Percentiles rank a stretch among this genome's conserved stretches.
These are phyloP conservation scores for Solanum stenotomum DNA, from an alignment of 257 asterid species.

Conservation along the genomic window DNA sequence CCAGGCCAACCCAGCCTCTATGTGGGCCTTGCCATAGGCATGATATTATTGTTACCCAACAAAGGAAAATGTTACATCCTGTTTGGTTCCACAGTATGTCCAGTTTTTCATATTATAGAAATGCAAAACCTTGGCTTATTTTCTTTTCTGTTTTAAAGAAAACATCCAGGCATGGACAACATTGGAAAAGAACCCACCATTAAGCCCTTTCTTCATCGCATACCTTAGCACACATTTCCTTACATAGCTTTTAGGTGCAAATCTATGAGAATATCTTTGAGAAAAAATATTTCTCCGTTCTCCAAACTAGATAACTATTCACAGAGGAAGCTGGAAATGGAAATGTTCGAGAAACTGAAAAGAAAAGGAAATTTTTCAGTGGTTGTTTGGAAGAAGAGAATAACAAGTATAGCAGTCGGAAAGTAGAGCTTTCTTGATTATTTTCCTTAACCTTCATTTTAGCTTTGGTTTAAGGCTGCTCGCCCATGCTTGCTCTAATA, in stretches of 20 bases:
- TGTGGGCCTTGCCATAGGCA: neutral
- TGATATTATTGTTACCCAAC: neutral
- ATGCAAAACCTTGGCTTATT: neutral
- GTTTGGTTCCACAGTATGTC: neutral
- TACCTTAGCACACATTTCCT: neutral
- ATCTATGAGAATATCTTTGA: neutral
- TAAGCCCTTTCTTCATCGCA: neutral
- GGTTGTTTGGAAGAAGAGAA: neutral
- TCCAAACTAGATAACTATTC: neutral
- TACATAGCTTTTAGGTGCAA: neutral
- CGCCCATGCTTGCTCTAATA: neutral
- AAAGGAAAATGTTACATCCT: neutral
- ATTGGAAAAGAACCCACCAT: neutral
- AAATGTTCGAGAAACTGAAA: neutral
- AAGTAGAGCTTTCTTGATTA: neutral
- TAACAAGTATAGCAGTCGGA: neutral
- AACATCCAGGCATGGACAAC: neutral
- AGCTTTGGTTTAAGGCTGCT: neutral
- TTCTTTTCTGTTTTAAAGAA: neutral
- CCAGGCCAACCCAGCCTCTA: neutral
- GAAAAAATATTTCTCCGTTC: neutral
- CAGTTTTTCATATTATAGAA: neutral
- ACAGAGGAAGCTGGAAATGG: neutral
- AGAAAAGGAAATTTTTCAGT: neutral
- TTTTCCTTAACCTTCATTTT: neutral